A percentile compares a stretch with the other conserved stretches of the same genome.
Evolutionary conservation across 805 yeast genomes (phyloP).

Genomic region (Candida maltosa): DNA sequence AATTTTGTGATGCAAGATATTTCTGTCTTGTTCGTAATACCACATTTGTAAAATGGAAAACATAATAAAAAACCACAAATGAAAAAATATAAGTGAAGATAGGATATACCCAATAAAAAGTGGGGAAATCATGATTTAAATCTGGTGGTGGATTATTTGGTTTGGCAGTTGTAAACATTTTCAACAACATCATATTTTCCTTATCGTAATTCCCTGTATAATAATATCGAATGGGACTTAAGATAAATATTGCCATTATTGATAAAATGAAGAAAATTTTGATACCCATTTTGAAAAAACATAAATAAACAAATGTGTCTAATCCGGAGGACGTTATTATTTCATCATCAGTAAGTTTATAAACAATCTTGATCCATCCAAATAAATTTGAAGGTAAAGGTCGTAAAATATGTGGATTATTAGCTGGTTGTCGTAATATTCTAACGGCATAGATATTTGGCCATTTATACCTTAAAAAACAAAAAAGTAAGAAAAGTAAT

Average conservation of each 20-base stretch:
- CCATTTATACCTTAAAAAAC: slow-evolving; percentile 49
- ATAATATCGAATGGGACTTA: slow-evolving; percentile 38
- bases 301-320: slow-evolving; percentile 67
- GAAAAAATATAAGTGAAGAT: slow-evolving; percentile 56
- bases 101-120: slow-evolving; percentile 51
- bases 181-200: slow-evolving; percentile 25
- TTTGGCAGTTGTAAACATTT: not conserved
- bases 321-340: slow-evolving; percentile 84
- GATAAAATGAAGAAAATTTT: slow-evolving; percentile 62
- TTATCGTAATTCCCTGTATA: slow-evolving; percentile 43
- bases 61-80: slow-evolving; percentile 40
- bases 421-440: slow-evolving; percentile 43
- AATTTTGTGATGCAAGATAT: slow-evolving; percentile 56
- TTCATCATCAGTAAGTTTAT: slow-evolving; percentile 66
- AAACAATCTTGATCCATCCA: slow-evolving; percentile 74
- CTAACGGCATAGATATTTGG: slow-evolving; percentile 58
- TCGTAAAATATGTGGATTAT: slow-evolving; percentile 24
- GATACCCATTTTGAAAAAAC: slow-evolving; percentile 63
- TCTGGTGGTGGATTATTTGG: slow-evolving; percentile 17
- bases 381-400: slow-evolving; percentile 51
- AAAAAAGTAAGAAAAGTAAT: slow-evolving; percentile 45
- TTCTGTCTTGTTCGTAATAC: slow-evolving; percentile 53
- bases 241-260: slow-evolving; percentile 46
- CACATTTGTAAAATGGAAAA: slow-evolving; percentile 45
- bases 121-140: slow-evolving; percentile 34